Evolutionary conservation across 768 basidiomycete species (phyloP).

Genomic region (Lenzites betulinus): DNA sequence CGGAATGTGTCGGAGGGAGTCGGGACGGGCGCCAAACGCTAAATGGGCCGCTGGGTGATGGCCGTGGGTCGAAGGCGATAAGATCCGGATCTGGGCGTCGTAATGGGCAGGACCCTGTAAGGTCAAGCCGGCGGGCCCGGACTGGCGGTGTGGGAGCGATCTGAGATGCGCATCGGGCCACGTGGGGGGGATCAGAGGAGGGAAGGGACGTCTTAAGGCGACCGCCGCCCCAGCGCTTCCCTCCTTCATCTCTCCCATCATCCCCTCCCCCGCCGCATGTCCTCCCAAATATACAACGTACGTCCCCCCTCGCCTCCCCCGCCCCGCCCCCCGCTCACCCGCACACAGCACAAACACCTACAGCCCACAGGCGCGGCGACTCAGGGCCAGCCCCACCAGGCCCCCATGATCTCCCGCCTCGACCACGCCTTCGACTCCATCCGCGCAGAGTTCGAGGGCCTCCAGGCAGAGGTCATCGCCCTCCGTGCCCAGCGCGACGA

Average conservation of each 20-base stretch:
- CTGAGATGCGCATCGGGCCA: constrained; percentile 24
- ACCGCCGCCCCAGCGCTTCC: constrained; percentile 22
- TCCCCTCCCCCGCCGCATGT: constrained; percentile 25
- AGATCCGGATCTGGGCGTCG: constrained; percentile 24
- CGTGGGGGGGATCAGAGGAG: constrained; percentile 23
- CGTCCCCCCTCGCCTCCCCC: constrained; percentile 13
- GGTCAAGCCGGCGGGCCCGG: constrained; percentile 27
- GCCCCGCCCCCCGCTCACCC: background rate
- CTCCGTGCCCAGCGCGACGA: constrained; percentile 84
- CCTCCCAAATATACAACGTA: constrained; percentile 35
- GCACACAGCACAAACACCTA: constrained; percentile 42
- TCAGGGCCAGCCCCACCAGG: constrained; percentile 28
- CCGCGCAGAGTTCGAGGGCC: constrained; percentile 79
- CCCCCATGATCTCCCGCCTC: constrained; percentile 45
- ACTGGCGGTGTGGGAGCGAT: constrained; percentile 16
- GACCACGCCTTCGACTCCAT: constrained; percentile 82
- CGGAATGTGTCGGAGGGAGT: constrained; percentile 5
- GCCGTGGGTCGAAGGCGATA: constrained; percentile 9
- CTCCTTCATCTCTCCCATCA: constrained; percentile 24
- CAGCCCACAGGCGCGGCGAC: constrained; percentile 43
- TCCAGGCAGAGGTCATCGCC: constrained; percentile 65
- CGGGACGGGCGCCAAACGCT: constrained; percentile 5
- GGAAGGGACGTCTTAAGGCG: constrained; percentile 21
- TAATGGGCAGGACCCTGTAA: constrained; percentile 12
- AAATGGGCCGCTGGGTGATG: background rate